Conservation (phyloP, 2,329 filamentous ascomycete genomes). For the Mycocentrospora acerina region DNA sequence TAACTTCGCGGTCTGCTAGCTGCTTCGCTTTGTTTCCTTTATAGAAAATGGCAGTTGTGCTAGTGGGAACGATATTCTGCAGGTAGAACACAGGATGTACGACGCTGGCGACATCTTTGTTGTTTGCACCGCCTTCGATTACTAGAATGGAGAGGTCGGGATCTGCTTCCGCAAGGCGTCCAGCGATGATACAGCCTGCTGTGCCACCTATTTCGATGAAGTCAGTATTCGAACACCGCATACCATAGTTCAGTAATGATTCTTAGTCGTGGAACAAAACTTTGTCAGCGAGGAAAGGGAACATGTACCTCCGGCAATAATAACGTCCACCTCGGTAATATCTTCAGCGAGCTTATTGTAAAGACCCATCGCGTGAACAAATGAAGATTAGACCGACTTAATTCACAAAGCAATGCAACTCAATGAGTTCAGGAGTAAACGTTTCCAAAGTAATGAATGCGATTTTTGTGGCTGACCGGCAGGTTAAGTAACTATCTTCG, state of each 20-base stretch:
- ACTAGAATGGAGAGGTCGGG: conserved; percentile 54
- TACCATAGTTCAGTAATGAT: neutral
- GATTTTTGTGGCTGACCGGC: too few species aligned
- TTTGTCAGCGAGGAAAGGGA: neutral
- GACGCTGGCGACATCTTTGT: conserved; percentile 53
- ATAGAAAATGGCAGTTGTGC: conserved; percentile 56
- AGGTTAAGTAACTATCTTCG: too few species aligned
- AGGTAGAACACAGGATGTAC: conserved; percentile 55
- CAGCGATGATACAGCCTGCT: conserved; percentile 49
- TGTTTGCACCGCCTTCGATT: conserved; percentile 58
- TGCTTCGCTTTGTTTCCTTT: conserved; percentile 49
- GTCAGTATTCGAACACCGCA: neutral
- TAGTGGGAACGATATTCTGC: conserved; percentile 50
- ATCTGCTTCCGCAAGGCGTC: conserved; percentile 54
- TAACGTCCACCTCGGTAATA: conserved; percentile 52
- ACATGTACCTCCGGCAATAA: conserved; percentile 52
- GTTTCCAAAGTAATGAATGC: too few species aligned
- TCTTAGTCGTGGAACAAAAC: neutral
- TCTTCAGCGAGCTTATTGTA: conserved; percentile 41
- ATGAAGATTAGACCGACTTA: neutral
- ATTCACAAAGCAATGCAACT: too few species aligned
- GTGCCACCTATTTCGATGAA: conserved; percentile 23
- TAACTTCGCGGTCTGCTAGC: conserved; percentile 49
- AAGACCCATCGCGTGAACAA: conserved; percentile 20
- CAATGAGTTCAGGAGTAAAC: too few species aligned